A percentile compares a stretch with the other conserved stretches of the same genome.
Conservation (phyloP, 2,329 filamentous ascomycete species). For the Pezicula carpinea region DNA sequence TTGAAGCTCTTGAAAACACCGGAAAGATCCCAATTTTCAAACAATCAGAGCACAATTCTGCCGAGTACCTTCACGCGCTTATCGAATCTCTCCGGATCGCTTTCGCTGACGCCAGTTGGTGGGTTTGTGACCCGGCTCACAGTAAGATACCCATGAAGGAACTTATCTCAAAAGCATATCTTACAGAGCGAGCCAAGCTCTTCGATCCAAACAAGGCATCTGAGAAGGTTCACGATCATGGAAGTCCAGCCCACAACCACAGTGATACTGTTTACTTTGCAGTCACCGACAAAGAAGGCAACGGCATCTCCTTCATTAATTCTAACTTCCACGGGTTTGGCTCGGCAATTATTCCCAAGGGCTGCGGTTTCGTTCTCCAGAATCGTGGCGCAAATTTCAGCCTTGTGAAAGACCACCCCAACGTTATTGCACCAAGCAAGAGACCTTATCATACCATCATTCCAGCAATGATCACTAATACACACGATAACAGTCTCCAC, state of each 20-base stretch:
- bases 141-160: constrained; percentile 63
- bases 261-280: constrained; percentile 95
- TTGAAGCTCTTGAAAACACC: constrained; percentile 75
- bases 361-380: constrained; percentile 89
- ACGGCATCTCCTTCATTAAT: constrained; percentile 95
- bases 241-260: constrained; percentile 78
- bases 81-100: constrained; percentile 85
- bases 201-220: constrained; percentile 58
- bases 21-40: constrained; percentile 70
- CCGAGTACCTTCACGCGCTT: constrained; percentile 76
- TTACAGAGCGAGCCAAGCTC: constrained; percentile 61
- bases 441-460: constrained; percentile 98
- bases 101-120: constrained; percentile 89
- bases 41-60: constrained; percentile 72
- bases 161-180: constrained; percentile 69
- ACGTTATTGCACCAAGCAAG: constrained; percentile 75
- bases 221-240: constrained; percentile 55
- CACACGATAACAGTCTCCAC: constrained; percentile 68
- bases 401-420: constrained; percentile 68
- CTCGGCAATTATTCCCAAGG: constrained; percentile 76
- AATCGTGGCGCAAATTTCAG: constrained; percentile 89
- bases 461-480: constrained; percentile 80
- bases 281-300: constrained; percentile 75
- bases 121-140: constrained; percentile 76
- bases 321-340: constrained; percentile 90